These are phyloP conservation scores for Afroboletus lepidellus DNA, from an alignment of 1,284 basidiomycete genomes.

Conservation along the genomic window DNA sequence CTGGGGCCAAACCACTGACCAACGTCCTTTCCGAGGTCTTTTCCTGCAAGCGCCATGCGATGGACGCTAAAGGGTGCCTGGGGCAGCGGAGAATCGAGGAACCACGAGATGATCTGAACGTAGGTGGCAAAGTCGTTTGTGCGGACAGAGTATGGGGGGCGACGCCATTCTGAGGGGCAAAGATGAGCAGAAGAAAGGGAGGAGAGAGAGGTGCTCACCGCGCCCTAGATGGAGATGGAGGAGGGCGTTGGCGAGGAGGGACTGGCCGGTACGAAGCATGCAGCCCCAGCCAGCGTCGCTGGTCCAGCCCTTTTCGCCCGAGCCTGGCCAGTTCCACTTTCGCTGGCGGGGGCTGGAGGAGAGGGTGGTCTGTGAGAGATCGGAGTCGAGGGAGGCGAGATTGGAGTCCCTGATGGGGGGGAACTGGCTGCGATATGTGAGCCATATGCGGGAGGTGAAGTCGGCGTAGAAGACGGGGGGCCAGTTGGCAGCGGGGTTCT, in stretches of 20 bases:
- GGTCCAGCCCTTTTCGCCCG: slow-evolving; percentile 80
- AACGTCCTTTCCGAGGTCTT: slow-evolving; percentile 92
- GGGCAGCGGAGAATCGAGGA: slow-evolving; percentile 87
- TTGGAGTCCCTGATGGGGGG: slow-evolving; percentile 74
- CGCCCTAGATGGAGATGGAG: slow-evolving; percentile 82
- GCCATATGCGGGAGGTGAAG: slow-evolving; percentile 85
- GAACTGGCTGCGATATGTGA: slow-evolving; percentile 92
- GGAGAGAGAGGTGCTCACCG: slow-evolving; percentile 51
- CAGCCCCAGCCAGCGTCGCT: slow-evolving; percentile 97
- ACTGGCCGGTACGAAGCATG: slow-evolving; percentile 95
- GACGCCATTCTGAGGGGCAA: slow-evolving; percentile 69
- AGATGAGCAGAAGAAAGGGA: slow-evolving; percentile 13
- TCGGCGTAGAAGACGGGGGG: slow-evolving; percentile 86
- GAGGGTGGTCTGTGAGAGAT: slow-evolving; percentile 21
- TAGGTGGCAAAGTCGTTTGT: slow-evolving; percentile 74
- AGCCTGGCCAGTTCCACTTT: slow-evolving; percentile 49
- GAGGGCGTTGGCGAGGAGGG: slow-evolving; percentile 86
- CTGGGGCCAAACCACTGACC: slow-evolving; percentile 99
- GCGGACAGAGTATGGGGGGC: slow-evolving; percentile 59
- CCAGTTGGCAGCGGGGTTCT: slow-evolving; percentile 59
- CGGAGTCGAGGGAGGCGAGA: slow-evolving; percentile 50
- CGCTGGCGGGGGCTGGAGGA: slow-evolving; percentile 39
- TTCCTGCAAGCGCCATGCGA: slow-evolving; percentile 92
- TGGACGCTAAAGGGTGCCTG: slow-evolving; percentile 95
- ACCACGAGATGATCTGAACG: slow-evolving; percentile 90